Evolutionary conservation across 2,329 filamentous ascomycete genomes (phyloP).

Genomic region (Ceratocystis diversiconidia): DNA sequence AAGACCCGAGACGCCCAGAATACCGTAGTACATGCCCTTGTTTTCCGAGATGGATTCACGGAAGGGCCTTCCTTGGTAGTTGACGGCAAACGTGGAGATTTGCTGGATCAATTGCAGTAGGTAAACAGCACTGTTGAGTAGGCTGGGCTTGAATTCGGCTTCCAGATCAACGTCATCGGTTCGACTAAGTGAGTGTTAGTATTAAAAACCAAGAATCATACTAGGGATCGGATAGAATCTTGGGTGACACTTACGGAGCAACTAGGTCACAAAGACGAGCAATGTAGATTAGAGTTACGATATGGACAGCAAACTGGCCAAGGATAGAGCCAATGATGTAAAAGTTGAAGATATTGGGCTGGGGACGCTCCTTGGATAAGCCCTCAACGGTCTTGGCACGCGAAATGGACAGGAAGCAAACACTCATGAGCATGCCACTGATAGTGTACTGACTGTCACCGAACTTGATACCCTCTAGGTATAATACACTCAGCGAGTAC

Average conservation of each 20-base stretch:
- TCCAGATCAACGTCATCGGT: conserved; percentile 66
- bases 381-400: conserved; percentile 90
- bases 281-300: conserved; percentile 85
- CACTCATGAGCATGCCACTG: conserved; percentile 98
- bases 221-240: too few species aligned
- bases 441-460: conserved; percentile 97
- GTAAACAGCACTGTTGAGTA: conserved; percentile 94
- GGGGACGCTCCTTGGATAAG: conserved; percentile 88
- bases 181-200: conserved; percentile 30
- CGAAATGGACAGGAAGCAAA: conserved; percentile 98
- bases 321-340: conserved; percentile 98
- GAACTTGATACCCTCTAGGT: conserved; percentile 97
- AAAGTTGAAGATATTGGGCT: conserved; percentile 97
- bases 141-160: conserved; percentile 81
- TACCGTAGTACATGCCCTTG: conserved; percentile 94
- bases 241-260: conserved; percentile 53
- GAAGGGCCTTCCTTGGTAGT: conserved; percentile 97
- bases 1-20: conserved; percentile 75
- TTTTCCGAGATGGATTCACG: conserved; percentile 92
- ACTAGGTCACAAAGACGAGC: conserved; percentile 74
- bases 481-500: conserved; percentile 90
- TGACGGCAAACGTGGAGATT: conserved; percentile 97
- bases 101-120: conserved; percentile 96
- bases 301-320: conserved; percentile 92
- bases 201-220: too few species aligned